Conservation (phyloP, 2,329 filamentous ascomycete genomes). For the Ceratocystiopsis brevicomis region DNA sequence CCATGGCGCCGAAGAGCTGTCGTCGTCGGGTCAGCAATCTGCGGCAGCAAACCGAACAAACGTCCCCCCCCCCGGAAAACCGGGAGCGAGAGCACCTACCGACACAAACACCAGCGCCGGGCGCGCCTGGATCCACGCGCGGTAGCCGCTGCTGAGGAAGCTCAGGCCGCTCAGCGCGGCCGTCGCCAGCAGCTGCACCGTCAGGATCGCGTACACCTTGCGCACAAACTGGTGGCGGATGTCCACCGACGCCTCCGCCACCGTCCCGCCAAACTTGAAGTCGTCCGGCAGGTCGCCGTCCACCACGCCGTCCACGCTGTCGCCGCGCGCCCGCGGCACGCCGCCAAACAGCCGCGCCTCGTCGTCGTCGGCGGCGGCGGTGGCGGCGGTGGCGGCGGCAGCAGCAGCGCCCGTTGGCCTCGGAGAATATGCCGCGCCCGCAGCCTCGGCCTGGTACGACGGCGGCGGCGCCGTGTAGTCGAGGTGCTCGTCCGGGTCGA, state of each 20-base stretch:
- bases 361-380: conserved; percentile 27
- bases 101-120: conserved; percentile 73
- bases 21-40: too few species aligned
- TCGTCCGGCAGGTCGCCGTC: conserved; percentile 67
- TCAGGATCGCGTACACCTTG: conserved; percentile 96
- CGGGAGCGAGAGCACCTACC: too few species aligned
- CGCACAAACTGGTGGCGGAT: conserved; percentile 94
- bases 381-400: conserved; percentile 33
- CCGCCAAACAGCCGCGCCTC: conserved; percentile 41
- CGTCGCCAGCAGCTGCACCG: conserved; percentile 79
- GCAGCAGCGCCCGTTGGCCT: too few species aligned
- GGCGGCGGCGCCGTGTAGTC: conserved; percentile 62
- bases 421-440: too few species aligned
- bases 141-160: conserved; percentile 69
- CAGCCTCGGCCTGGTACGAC: conserved; percentile 38
- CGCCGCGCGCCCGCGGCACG: conserved; percentile 58
- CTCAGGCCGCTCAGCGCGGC: conserved; percentile 62
- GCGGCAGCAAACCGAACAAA: too few species aligned
- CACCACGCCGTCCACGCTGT: conserved; percentile 32
- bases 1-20: conserved; percentile 60
- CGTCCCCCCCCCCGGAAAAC: too few species aligned
- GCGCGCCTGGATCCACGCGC: conserved; percentile 69
- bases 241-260: conserved; percentile 83
- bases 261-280: conserved; percentile 94
- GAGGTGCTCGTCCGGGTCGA: conserved; percentile 58